Evolutionary conservation across 352 stramenopile genomes (phyloP).

Genomic region (Globisporangium lucens): DNA sequence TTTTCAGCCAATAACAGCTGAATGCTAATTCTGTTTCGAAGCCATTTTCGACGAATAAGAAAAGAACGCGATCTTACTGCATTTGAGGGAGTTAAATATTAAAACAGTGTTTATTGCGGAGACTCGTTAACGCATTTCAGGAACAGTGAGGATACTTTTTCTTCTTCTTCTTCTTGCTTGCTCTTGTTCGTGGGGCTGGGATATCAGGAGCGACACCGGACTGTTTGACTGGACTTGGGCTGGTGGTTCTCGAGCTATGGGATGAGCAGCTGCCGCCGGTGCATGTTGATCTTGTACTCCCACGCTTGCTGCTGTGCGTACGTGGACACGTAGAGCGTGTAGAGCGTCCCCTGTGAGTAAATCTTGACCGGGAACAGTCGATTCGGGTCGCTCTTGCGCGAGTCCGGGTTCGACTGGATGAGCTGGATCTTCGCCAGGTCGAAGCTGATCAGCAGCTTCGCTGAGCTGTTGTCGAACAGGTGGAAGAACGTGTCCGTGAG

Average conservation of each 20-base stretch:
- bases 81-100: constrained; percentile 17
- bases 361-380: constrained; percentile 69
- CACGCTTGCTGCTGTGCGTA: constrained; percentile 76
- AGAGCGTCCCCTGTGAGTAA: constrained; percentile 62
- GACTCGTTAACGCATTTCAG: constrained; percentile 6
- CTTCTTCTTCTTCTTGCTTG: neutral
- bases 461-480: constrained; percentile 74
- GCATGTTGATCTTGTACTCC: constrained; percentile 79
- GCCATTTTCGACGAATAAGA: neutral
- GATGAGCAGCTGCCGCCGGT: constrained; percentile 71
- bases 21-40: neutral
- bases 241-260: constrained; percentile 28
- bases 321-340: constrained; percentile 74
- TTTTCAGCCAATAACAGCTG: constrained; percentile 4
- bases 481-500: constrained; percentile 79
- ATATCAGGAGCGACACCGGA: neutral
- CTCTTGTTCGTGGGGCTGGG: neutral
- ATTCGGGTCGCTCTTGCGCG: constrained; percentile 45
- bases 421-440: constrained; percentile 81
- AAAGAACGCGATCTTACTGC: neutral
- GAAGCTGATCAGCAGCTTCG: constrained; percentile 63
- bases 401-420: constrained; percentile 45
- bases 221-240: neutral
- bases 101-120: constrained; percentile 4
- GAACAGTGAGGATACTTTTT: neutral